phyloP scores from a whole-genome alignment of 1,284 basidiomycete species.

The Somion occarium region DNA sequence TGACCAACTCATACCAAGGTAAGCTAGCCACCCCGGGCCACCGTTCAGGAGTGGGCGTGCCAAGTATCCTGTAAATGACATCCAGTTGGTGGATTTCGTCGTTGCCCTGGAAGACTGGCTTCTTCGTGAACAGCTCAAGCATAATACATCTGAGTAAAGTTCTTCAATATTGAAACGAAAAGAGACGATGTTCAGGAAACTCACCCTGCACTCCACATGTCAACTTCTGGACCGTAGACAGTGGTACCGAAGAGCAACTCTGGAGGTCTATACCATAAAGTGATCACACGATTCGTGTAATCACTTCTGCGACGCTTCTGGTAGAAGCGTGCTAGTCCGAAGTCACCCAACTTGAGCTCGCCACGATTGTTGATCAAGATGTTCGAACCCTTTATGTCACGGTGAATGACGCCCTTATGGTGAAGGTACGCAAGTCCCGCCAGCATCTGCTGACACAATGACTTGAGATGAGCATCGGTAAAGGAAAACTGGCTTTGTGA shows the following conservation, averaged over 20 bases:
- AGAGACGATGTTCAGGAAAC: conserved; percentile 21
- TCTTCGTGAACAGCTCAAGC: conserved; percentile 94
- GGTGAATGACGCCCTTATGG: conserved; percentile 92
- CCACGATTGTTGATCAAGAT: conserved; percentile 93
- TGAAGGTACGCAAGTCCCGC: conserved; percentile 92
- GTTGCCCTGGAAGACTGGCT: conserved; percentile 92
- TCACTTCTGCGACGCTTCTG: conserved; percentile 86
- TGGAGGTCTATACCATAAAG: conserved; percentile 97
- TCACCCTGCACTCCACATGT: conserved; percentile 99
- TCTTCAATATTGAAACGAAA: background rate
- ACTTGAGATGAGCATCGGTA: conserved; percentile 87
- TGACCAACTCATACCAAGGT: conserved; percentile 98
- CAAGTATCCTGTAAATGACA: conserved; percentile 86
- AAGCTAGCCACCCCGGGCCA: conserved; percentile 84
- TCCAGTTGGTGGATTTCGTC: conserved; percentile 98
- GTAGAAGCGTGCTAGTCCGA: conserved; percentile 96
- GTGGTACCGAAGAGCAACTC: conserved; percentile 96
- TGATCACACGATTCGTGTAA: conserved; percentile 99
- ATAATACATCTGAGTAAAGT: conserved; percentile 81
- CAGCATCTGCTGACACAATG: conserved; percentile 92
- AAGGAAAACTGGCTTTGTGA: conserved; percentile 89
- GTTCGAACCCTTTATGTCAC: conserved; percentile 98
- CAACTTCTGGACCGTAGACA: conserved; percentile 96
- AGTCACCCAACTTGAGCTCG: conserved; percentile 95
- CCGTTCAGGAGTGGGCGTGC: conserved; percentile 77